Percentiles rank a stretch among this genome's conserved stretches.
These are phyloP conservation scores for Xylariales sp. DNA, from an alignment of 2,329 filamentous ascomycete genomes.

Conservation along the genomic window DNA sequence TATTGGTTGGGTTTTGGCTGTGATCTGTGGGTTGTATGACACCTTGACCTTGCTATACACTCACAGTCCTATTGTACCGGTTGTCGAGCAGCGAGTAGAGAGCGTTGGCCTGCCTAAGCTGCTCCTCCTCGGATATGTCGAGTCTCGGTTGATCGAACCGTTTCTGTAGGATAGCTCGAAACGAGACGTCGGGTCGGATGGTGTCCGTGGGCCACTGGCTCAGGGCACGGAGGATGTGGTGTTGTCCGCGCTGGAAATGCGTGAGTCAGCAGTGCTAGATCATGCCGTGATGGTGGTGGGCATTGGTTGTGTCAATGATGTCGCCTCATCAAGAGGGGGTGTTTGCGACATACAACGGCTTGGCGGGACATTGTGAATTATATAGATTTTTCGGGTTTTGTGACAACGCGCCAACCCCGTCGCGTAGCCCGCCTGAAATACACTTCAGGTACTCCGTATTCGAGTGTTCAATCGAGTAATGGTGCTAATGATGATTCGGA, in stretches of 20 bases:
- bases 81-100: constrained; percentile 69
- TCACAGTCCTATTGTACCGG: constrained; percentile 67
- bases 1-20: not conserved
- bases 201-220: constrained; percentile 72
- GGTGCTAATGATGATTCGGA: too few relatives aligned
- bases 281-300: not conserved
- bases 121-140: constrained; percentile 57
- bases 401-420: not conserved
- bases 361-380: constrained; percentile 41
- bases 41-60: constrained; percentile 2
- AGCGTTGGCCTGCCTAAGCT: constrained; percentile 68
- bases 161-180: constrained; percentile 66
- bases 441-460: too few relatives aligned
- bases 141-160: constrained; percentile 54
- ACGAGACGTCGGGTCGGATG: constrained; percentile 71
- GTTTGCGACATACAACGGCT: constrained; percentile 43
- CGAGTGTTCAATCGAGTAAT: too few relatives aligned
- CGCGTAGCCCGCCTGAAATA: not conserved
- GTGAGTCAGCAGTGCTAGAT: too few relatives aligned
- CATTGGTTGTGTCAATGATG: constrained; percentile 4
- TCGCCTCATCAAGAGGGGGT: not conserved
- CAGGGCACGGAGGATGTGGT: constrained; percentile 62
- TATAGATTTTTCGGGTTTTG: not conserved
- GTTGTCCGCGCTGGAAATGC: constrained; percentile 55
- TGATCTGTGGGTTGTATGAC: not conserved